phyloP scores from a whole-genome alignment of 2,329 filamentous ascomycete species.

The Sclerotinia sclerotiorum region DNA sequence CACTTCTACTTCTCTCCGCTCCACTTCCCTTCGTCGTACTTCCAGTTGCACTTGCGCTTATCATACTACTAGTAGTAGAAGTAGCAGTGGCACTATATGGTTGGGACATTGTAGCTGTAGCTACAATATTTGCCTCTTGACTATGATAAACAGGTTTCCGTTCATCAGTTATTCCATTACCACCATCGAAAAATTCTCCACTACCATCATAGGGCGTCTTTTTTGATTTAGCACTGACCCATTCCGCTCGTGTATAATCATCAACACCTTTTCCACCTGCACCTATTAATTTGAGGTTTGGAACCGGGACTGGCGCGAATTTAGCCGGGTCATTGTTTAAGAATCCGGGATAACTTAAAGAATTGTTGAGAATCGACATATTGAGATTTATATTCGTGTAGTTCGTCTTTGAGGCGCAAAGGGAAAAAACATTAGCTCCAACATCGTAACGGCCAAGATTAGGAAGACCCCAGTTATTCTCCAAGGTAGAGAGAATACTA shows the following conservation, averaged over 20 bases:
- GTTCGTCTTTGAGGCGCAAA: conserved; percentile 38
- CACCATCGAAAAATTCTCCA: conserved; percentile 47
- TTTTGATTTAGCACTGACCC: conserved; percentile 37
- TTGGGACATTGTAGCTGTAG: conserved; percentile 44
- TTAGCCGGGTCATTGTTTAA: conserved; percentile 43
- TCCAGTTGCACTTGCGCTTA: conserved; percentile 70
- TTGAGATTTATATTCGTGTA: conserved; percentile 37
- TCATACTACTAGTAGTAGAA: conserved; percentile 68
- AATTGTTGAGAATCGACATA: conserved; percentile 46
- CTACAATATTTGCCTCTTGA: conserved; percentile 35
- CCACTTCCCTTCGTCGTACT: conserved; percentile 87
- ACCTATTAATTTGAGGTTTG: conserved; percentile 47
- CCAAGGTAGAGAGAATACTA: conserved; percentile 45
- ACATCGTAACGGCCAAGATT: conserved; percentile 48
- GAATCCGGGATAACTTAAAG: conserved; percentile 47
- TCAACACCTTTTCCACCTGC: conserved; percentile 47
- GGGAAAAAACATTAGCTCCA: conserved; percentile 41
- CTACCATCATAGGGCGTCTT: conserved; percentile 49
- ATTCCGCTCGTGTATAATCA: conserved; percentile 39
- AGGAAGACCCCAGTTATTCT: conserved; percentile 47
- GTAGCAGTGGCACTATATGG: conserved; percentile 67
- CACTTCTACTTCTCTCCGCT: conserved; percentile 83
- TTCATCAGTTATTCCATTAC: conserved; percentile 34
- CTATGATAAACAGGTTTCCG: conserved; percentile 45
- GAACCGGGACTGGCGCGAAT: conserved; percentile 42